Evolutionary conservation across 441 rosid genomes (phyloP), one percentile per base, ranked within the genome.

Genomic region (Brassica hybrid): DNA sequence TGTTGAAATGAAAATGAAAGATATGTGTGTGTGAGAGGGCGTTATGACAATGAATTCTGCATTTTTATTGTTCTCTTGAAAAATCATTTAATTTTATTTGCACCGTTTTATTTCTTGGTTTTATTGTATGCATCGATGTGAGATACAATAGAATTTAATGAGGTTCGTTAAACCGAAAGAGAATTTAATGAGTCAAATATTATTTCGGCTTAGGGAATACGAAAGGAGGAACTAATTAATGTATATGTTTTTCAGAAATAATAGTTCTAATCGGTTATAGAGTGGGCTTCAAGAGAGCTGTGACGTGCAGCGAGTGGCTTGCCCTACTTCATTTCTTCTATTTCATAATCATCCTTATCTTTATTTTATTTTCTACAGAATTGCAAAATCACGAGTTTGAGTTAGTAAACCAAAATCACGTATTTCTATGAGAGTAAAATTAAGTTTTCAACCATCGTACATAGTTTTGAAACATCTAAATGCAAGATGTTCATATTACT

Each of bases 131-230:
- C 52, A 72, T 72, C 73, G 80, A 60, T 67, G 57, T 18, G 80
- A 27, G 70, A 30, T 75, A 16, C 13, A 72, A n/a, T 21, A 48
- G 59, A 72, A 72, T 66, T 78, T 6, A 72, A 59, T 67, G 77
- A 23, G 69, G 69, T 78, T 78, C 74, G 78, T 78, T 78, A 61
- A 66, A 78, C 69, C 66, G 43, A 69, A 69, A 72, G 21, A 0
- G 30, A 64, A 76, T 72, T 76, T 19, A 76, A 76, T 68, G 81
- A 76, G 69, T 34, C 59, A 27, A 13, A 50, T 69, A 64, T 77
- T 50, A 52, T 80, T 72, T 80, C 67, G 77, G 76, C 67, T 68
- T 69, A 10, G 64, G 48, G 58, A 65, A 70, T 57, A 75, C 59
- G 74, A 57, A 57, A 81, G 61, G 78, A 73, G 60, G 18, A 80